A percentile compares a stretch with the other conserved stretches of the same genome.
Evolutionary conservation across 2,329 filamentous ascomycete species (phyloP).

Genomic region (Gliomastix tumulicola): DNA sequence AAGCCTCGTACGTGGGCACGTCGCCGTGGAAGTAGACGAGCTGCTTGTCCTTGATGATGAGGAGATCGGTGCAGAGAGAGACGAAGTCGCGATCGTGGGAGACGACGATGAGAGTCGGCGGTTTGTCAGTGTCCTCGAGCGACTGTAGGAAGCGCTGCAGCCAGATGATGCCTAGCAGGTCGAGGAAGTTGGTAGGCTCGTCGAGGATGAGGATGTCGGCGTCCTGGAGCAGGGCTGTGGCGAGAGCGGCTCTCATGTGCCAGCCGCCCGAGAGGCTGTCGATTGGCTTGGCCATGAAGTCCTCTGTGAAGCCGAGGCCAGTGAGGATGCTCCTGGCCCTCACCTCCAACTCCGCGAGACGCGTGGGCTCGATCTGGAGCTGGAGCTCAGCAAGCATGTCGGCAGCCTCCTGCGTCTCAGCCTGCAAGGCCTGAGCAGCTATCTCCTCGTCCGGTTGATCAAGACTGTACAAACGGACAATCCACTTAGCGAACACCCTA

Average conservation of each 20-base stretch:
- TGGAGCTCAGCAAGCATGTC: slow-evolving; percentile 66
- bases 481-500: too few species aligned
- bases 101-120: slow-evolving; percentile 67
- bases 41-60: slow-evolving; percentile 66
- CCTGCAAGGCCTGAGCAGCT: slow-evolving; percentile 45
- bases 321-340: slow-evolving; percentile 59
- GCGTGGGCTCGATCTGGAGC: slow-evolving; percentile 58
- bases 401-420: slow-evolving; percentile 61
- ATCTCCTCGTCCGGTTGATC: slow-evolving; percentile 51
- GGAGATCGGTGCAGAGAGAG: slow-evolving; percentile 68
- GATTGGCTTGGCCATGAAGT: slow-evolving; percentile 51
- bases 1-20: slow-evolving; percentile 62
- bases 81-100: slow-evolving; percentile 82
- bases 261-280: slow-evolving; percentile 69
- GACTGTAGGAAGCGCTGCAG: slow-evolving; percentile 64
- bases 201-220: slow-evolving; percentile 76
- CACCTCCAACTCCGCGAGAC: slow-evolving; percentile 55
- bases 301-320: slow-evolving; percentile 65
- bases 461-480: slow-evolving; percentile 21
- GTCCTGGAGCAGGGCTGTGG: slow-evolving; percentile 60
- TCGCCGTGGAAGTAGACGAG: slow-evolving; percentile 72
- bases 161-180: slow-evolving; percentile 79
- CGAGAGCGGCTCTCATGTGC: slow-evolving; percentile 63
- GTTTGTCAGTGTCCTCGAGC: slow-evolving; percentile 41
- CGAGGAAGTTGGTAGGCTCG: slow-evolving; percentile 83